A percentile compares a stretch with the other conserved stretches of the same genome.
These are phyloP conservation scores for peach (Prunus persica) DNA, from an alignment of 306 rosid genomes.

Conservation along the genomic window Prunus_persica_NCBIv2 NC_034014.1:1998501-1999000, in stretches of 20 bases:
- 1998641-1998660: conserved; percentile 45
- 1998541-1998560: not conserved
- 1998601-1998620: conserved; percentile 62
- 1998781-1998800: conserved; percentile 86
- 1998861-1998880: conserved; percentile 70
- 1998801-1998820: conserved; percentile 56
- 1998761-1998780: conserved; percentile 82
- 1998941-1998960: no score
- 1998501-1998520: not conserved
- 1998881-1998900: conserved; percentile 75
- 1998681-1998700: conserved; percentile 56
- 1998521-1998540: not conserved
- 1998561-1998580: conserved; percentile 48
- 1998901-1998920: conserved; percentile 1
- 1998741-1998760: conserved; percentile 67
- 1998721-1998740: conserved; percentile 45
- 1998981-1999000: no score
- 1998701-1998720: conserved; percentile 42
- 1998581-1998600: conserved; percentile 55
- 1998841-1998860: conserved; percentile 34
- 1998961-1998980: no score
- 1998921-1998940: no score
- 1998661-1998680: conserved; percentile 65
- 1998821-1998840: conserved; percentile 55
- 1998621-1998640: conserved; percentile 83